Conservation (phyloP, 495 filamentous ascomycete genomes). For the Aspergillus nidulans region DNA sequence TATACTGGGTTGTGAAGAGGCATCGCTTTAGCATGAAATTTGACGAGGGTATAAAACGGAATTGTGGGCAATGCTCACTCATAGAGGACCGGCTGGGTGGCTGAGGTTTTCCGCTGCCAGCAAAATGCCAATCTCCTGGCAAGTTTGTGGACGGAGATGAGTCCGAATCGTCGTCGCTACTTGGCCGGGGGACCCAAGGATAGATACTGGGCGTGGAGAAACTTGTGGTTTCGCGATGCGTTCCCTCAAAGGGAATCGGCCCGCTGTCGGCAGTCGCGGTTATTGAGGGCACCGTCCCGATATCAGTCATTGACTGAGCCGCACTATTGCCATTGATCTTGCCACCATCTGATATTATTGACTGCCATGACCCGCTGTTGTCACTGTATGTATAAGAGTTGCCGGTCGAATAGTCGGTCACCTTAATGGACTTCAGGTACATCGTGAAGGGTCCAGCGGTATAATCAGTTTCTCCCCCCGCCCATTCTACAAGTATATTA, state of each 20-base stretch:
- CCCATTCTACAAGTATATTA: conserved; percentile 60
- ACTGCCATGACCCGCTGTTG: conserved; percentile 68
- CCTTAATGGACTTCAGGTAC: conserved; percentile 68
- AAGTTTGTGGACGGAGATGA: conserved; percentile 45
- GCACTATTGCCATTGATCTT: conserved; percentile 52
- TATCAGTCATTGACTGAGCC: conserved; percentile 31
- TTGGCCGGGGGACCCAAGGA: conserved; percentile 54
- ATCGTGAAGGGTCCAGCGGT: conserved; percentile 77
- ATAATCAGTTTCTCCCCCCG: conserved; percentile 77
- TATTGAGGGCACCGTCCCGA: conserved; percentile 44
- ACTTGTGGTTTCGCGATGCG: conserved; percentile 50
- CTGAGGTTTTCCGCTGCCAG: conserved; percentile 57
- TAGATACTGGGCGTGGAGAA: conserved; percentile 51
- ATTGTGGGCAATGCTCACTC: conserved; percentile 42
- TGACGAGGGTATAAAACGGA: conserved; percentile 8
- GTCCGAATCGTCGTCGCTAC: conserved; percentile 22
- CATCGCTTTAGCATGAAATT: conserved; percentile 27
- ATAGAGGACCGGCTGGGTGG: conserved; percentile 43
- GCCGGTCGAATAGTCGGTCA: conserved; percentile 89
- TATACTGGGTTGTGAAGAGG: conserved; percentile 34
- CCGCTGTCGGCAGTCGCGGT: conserved; percentile 51
- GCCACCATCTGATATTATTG: conserved; percentile 73
- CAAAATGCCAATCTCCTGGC: conserved; percentile 71
- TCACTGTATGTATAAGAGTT: conserved; percentile 75
- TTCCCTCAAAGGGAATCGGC: conserved; percentile 62